Base-by-base conservation (phyloP, 345 rosid species). In the Syzygium jambos region DNA sequence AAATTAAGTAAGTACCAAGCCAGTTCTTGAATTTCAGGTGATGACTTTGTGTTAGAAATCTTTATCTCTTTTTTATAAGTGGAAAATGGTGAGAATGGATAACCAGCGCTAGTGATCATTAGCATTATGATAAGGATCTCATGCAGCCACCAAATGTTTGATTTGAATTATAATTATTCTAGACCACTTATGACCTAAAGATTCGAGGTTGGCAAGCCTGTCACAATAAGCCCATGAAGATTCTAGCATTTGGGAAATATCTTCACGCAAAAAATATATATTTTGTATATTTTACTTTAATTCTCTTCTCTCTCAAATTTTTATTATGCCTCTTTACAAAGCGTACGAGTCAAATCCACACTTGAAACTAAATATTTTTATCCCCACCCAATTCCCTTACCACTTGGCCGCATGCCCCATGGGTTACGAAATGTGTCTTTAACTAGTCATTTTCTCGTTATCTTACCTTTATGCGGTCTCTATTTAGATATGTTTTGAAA, bases 201-300 rank as follows among this genome's bases (percentile, higher is more conserved):
- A n/a, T 61, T 61, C 1, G 38, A 61, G 1, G 5, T 61, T 61
- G 19, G 13, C 4, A 0, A 61, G 0, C 7, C 0, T 1, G 2
- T n/a, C 30, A n/a, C 1, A 0, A 7, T 61, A 8, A 61, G 15
- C 4, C 9, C 12, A n/a, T 3, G 0, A n/a, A 61, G 0, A 61
- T 61, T 61, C 4, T n/a, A 61, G 2, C 10, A n/a, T 12, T 6
- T n/a, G 7, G 5, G 4, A n/a, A 14, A n/a, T 61, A 17, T 61
- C 34, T 13, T 7, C 4, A n/a, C 21, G 0, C 4, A 3, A 61
- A 61, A 61, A 0, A n/a, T 43, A 43, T 43, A 43, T 43, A 43
- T 43, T 1, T 43, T 43, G 46, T 43, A 43, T 43, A 6, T 43
- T 43, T 7, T 43, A 43, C 46, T 43, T 43, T 43, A 43, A 43